Conservation (phyloP, 768 basidiomycete species). For the Cystofilobasidium macerans region DNA sequence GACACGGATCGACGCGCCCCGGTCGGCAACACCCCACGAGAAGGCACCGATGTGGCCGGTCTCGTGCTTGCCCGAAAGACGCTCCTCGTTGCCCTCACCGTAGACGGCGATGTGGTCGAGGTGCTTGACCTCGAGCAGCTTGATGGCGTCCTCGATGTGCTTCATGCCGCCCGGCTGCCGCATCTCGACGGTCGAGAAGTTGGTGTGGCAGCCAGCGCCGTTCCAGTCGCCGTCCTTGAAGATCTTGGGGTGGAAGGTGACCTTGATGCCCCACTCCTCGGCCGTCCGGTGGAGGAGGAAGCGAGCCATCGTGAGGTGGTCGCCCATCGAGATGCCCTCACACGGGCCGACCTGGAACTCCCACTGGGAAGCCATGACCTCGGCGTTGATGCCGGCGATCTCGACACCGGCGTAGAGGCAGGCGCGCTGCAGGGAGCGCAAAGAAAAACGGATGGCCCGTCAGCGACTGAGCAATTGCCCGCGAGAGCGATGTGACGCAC, state of each 20-base stretch:
- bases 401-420: conserved; percentile 91
- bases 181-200: conserved; percentile 91
- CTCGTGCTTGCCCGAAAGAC: conserved; percentile 94
- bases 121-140: conserved; percentile 82
- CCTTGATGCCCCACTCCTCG: conserved; percentile 90
- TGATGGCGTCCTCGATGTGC: conserved; percentile 79
- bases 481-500: not conserved
- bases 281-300: conserved; percentile 91
- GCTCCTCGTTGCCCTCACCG: conserved; percentile 92
- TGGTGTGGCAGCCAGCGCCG: conserved; percentile 79
- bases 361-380: conserved; percentile 99
- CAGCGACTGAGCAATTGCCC: not conserved
- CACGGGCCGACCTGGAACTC: conserved; percentile 99
- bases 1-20: conserved; percentile 92
- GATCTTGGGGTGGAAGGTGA: conserved; percentile 95
- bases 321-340: conserved; percentile 94
- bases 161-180: conserved; percentile 90
- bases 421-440: conserved; percentile 34
- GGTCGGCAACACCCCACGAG: conserved; percentile 91
- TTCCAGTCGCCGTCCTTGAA: conserved; percentile 90
- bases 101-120: conserved; percentile 30
- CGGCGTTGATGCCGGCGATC: conserved; percentile 98
- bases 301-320: conserved; percentile 95
- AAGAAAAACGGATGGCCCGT: not conserved
- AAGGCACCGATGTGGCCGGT: conserved; percentile 86